A percentile compares a stretch with the other conserved stretches of the same genome.
Evolutionary conservation across 2,329 filamentous ascomycete genomes (phyloP).

Genomic region (Alternaria sp.): DNA sequence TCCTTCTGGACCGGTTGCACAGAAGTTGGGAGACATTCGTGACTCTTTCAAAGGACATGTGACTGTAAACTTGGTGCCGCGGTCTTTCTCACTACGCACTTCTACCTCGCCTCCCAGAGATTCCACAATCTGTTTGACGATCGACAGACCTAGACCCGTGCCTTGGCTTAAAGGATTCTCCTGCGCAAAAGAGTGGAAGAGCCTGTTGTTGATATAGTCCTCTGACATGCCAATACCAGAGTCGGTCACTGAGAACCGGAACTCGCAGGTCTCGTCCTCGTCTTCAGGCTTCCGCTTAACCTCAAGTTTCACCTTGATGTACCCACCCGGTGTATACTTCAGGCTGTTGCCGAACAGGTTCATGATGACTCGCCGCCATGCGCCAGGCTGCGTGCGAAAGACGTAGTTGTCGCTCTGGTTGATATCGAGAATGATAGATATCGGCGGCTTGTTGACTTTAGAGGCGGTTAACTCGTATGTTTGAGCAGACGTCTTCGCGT

Average conservation of each 20-base stretch:
- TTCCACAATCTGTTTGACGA: conserved; percentile 48
- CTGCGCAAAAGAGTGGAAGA: conserved; percentile 50
- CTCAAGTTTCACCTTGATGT: conserved; percentile 46
- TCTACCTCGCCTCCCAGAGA: conserved; percentile 47
- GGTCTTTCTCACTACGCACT: conserved; percentile 43
- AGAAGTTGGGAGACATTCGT: conserved; percentile 37
- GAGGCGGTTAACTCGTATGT: conserved; percentile 28
- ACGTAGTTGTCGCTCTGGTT: conserved; percentile 43
- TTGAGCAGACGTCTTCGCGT: conserved; percentile 38
- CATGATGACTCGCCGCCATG: conserved; percentile 49
- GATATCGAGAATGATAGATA: conserved; percentile 45
- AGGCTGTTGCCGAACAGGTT: conserved; percentile 50
- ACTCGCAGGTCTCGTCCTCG: conserved; percentile 34
- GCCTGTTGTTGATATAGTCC: conserved; percentile 45
- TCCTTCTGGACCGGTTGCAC: conserved; percentile 25
- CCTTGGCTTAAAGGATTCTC: conserved; percentile 49
- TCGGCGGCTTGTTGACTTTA: conserved; percentile 22
- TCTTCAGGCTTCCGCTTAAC: conserved; percentile 25
- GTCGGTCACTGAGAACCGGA: conserved; percentile 44
- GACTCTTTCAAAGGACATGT: conserved; percentile 42
- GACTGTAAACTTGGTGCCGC: conserved; percentile 48
- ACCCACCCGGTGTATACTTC: conserved; percentile 48
- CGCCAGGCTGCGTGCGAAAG: conserved; percentile 47
- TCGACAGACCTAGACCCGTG: conserved; percentile 48
- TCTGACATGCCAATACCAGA: conserved; percentile 51